Evolutionary conservation across 1,284 basidiomycete species (phyloP).

Genomic region (Austropuccinia psidii): DNA sequence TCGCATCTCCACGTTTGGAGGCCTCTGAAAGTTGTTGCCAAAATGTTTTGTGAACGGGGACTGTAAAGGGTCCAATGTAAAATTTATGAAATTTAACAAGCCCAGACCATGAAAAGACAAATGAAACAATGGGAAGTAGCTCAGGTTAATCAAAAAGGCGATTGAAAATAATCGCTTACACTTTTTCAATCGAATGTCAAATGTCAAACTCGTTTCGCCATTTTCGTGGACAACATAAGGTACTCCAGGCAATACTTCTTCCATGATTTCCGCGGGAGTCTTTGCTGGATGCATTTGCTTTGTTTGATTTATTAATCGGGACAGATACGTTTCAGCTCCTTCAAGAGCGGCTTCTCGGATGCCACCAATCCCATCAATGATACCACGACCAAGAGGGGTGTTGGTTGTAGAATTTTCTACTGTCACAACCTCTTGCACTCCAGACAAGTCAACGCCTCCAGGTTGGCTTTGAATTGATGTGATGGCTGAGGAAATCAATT

Average conservation of each 20-base stretch:
- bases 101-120: not conserved
- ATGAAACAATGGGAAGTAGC: not conserved
- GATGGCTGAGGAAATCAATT: conserved; percentile 7
- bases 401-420: not conserved
- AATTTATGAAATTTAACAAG: not conserved
- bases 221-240: conserved; percentile 39
- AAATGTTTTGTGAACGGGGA: conserved; percentile 35
- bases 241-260: conserved; percentile 41
- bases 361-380: conserved; percentile 50
- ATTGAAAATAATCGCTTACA: too few species aligned
- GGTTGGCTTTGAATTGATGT: too few species aligned
- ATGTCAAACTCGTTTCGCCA: conserved; percentile 40
- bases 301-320: conserved; percentile 40
- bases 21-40: conserved; percentile 31
- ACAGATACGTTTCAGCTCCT: conserved; percentile 44
- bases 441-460: not conserved
- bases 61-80: not conserved
- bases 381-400: conserved; percentile 47
- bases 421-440: not conserved
- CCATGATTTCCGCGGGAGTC: conserved; percentile 41
- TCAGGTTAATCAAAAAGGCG: too few species aligned
- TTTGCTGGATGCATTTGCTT: conserved; percentile 42
- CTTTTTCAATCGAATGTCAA: conserved; percentile 41
- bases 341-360: conserved; percentile 48
- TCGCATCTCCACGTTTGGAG: conserved; percentile 13